Percentiles rank a stretch among this genome's conserved stretches.
Conservation (phyloP, 2,329 filamentous ascomycete genomes). For the Hymenoscyphus fructigenus region DNA sequence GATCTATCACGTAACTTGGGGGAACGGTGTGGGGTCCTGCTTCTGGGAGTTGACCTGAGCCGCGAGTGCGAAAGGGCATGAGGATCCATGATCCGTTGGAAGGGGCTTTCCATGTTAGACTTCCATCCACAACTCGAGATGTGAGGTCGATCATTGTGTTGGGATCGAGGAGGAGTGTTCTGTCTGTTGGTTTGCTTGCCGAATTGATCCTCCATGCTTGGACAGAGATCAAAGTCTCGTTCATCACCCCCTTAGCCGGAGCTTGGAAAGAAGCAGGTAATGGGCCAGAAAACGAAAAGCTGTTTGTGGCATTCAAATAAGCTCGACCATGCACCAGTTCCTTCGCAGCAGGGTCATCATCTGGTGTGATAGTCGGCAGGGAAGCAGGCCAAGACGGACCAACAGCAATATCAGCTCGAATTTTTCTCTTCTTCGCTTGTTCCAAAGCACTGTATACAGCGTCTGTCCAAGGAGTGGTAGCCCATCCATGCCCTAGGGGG, state of each 20-base stretch:
- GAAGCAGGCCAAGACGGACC: conserved; percentile 9
- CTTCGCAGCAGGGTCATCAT: conserved; percentile 6
- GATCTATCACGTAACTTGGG: conserved; percentile 8
- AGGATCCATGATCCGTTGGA: conserved; percentile 4
- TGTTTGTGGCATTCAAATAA: conserved; percentile 5
- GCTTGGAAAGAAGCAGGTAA: conserved; percentile 6
- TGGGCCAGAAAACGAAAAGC: conserved; percentile 3
- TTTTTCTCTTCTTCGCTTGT: conserved; percentile 2
- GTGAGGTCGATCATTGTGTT: conserved; percentile 8
- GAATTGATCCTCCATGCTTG: conserved; percentile 10
- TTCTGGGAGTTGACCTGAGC: conserved; percentile 8
- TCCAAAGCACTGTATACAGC: conserved; percentile 1
- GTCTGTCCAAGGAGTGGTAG: conserved; percentile 10
- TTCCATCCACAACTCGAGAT: conserved; percentile 1
- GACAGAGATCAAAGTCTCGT: conserved; percentile 6
- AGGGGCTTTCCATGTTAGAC: conserved; percentile 7
- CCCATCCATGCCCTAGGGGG: conserved; percentile 9
- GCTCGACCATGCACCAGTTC: conserved; percentile 8
- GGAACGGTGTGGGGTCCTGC: conserved; percentile 9
- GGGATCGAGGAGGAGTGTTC: conserved; percentile 5
- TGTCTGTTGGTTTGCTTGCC: conserved; percentile 6
- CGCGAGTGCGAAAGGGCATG: conserved; percentile 6
- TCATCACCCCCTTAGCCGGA: background rate
- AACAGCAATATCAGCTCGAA: conserved; percentile 7
- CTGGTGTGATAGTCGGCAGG: conserved; percentile 5